phyloP scores from a whole-genome alignment of 768 basidiomycete species.

The Psilocybe tampanensis region DNA sequence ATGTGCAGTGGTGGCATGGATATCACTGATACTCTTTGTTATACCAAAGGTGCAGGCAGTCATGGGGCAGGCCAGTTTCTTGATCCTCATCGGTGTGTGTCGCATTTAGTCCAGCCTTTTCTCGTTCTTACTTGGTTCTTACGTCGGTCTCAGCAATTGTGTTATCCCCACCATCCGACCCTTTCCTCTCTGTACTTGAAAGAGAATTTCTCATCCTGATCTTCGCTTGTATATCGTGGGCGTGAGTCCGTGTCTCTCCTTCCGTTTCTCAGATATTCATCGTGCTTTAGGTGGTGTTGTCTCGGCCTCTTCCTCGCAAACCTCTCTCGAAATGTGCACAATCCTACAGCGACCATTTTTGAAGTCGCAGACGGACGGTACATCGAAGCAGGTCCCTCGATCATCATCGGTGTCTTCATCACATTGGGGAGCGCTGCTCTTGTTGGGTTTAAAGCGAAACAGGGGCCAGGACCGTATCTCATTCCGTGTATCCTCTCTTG shows the following conservation, averaged over 20 bases:
- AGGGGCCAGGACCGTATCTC: constrained; percentile 66
- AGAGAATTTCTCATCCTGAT: constrained; percentile 58
- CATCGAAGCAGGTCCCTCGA: constrained; percentile 61
- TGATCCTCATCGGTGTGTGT: constrained; percentile 59
- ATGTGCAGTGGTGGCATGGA: constrained; percentile 63
- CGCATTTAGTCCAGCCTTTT: not conserved
- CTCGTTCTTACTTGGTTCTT: not conserved
- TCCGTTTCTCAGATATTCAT: not conserved
- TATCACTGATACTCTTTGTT: constrained; percentile 58
- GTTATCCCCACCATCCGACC: constrained; percentile 67
- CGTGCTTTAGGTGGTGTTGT: constrained; percentile 62
- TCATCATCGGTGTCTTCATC: constrained; percentile 64
- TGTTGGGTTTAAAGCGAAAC: constrained; percentile 58
- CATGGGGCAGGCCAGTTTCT: constrained; percentile 67
- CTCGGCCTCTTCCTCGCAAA: constrained; percentile 66
- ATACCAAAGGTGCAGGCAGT: constrained; percentile 48
- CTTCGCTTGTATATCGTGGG: constrained; percentile 57
- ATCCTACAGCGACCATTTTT: constrained; percentile 36
- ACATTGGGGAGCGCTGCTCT: constrained; percentile 61
- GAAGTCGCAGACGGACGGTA: constrained; percentile 54
- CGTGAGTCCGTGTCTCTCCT: constrained; percentile 43
- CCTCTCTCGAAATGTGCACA: constrained; percentile 49
- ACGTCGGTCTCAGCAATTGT: constrained; percentile 48
- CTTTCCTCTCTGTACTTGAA: constrained; percentile 69
- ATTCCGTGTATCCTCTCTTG: constrained; percentile 60